Evolutionary conservation across 2,329 filamentous ascomycete genomes (phyloP), one percentile per base, ranked within the genome.

Genomic region (Aureobasidium melanogenum): DNA sequence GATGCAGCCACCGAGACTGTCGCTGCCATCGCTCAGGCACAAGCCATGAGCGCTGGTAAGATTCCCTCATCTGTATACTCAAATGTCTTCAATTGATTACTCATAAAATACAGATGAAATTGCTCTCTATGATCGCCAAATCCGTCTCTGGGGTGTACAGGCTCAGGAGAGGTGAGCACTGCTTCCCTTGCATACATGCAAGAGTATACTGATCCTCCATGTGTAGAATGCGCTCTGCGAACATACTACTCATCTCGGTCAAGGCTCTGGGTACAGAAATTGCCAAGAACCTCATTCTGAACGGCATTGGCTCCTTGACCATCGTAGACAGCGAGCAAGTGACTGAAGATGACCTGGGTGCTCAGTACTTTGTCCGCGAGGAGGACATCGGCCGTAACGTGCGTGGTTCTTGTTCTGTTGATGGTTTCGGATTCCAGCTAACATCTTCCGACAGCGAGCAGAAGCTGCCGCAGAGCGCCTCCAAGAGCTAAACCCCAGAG

Each of bases 71-170:
- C n/a, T n/a, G n/a, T n/a, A n/a, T n/a, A n/a, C n/a, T n/a, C n/a
- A n/a, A n/a, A n/a, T n/a, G n/a, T n/a, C 2, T 22, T 26, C 3
- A n/a, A 17, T n/a, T 17, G 15, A 8, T 46, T 19, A 28, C 59
- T 61, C 14, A 61, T 5, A 5, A 1, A 22, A 2, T 30, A 12
- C 64, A 90, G 94, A 97, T 75, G 94, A 99, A 72, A 96, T 97
- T 70, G 94, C 93, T 15, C 85, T 97, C 6, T 99, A 99, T 73
- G 94, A 99, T 76, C 87, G 94, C 54, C 94, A 99, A 74, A 97
- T 99, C 69, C 88, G 94, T 59, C 85, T 99, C 32, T 99, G 94
- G 94, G 94, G 94, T 46, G 89, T 97, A 70, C 87, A 94, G 69
- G 94, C 94, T 7, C 94, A 99, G 74, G 88, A 96, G 72, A 67